phyloP scores from a whole-genome alignment of 2,329 filamentous ascomycete species.

The Cytospora mali region DNA sequence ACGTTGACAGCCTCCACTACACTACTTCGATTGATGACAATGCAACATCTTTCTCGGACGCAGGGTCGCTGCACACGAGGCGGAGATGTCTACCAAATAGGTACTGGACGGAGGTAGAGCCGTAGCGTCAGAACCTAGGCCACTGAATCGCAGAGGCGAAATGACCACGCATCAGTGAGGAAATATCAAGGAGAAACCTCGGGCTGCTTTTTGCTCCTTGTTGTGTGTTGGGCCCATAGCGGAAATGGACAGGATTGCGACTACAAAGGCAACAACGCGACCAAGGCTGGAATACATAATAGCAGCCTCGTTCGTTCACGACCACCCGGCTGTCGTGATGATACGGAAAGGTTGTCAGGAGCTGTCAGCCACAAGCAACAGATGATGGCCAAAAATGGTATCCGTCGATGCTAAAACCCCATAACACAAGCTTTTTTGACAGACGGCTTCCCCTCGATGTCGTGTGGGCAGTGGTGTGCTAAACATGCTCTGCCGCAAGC shows the following conservation, averaged over 20 bases:
- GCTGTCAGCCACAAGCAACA: slow-evolving; percentile 1
- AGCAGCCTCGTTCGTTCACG: background rate
- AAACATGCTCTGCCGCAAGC: slow-evolving; percentile 12
- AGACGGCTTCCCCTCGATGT: slow-evolving; percentile 6
- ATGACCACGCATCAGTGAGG: slow-evolving; percentile 5
- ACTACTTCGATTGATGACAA: background rate
- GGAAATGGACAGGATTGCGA: background rate
- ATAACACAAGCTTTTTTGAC: slow-evolving; percentile 17
- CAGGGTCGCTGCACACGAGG: slow-evolving; percentile 9
- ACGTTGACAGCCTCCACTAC: background rate
- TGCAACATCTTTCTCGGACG: slow-evolving; percentile 4
- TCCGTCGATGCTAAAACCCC: slow-evolving; percentile 6
- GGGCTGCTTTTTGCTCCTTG: slow-evolving; percentile 2
- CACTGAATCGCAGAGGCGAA: slow-evolving; percentile 15
- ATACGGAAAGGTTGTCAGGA: background rate
- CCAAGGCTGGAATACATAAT: slow-evolving; percentile 13
- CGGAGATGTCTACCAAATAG: slow-evolving; percentile 16
- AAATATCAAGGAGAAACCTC: slow-evolving; percentile 2
- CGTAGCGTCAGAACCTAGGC: background rate
- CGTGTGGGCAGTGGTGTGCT: slow-evolving; percentile 22
- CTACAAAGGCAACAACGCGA: background rate
- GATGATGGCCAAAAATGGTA: slow-evolving; percentile 14
- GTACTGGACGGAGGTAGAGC: background rate
- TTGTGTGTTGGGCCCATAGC: slow-evolving; percentile 9
- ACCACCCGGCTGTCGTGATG: slow-evolving; percentile 15